Evolutionary conservation across 78 protist species (phyloP).

Genomic region (Pigoraptor vietnamica): DNA sequence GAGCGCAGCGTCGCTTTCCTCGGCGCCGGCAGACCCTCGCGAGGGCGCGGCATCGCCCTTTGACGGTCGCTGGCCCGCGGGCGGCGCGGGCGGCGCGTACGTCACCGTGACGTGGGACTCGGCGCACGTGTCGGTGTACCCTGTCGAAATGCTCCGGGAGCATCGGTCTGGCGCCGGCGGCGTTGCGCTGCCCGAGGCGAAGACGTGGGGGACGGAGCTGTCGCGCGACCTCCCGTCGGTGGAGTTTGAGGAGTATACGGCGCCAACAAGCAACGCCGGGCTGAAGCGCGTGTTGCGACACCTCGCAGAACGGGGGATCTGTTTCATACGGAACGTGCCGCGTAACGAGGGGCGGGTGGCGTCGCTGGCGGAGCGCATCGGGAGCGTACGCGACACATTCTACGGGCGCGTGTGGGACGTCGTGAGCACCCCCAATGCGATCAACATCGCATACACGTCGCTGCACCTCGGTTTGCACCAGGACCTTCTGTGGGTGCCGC

Average conservation of each 20-base stretch:
- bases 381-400: neutral
- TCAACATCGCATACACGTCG: neutral
- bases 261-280: neutral
- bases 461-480: neutral
- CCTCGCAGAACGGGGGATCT: neutral
- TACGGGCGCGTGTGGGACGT: slow-evolving; percentile 2
- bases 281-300: neutral
- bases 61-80: neutral
- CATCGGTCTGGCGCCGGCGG: neutral
- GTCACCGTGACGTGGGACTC: neutral
- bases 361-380: neutral
- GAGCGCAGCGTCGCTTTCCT: neutral
- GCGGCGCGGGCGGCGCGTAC: neutral
- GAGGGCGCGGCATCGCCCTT: neutral
- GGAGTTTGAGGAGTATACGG: neutral
- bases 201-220: neutral
- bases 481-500: neutral
- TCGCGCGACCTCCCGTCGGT: neutral
- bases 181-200: neutral
- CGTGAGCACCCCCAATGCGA: neutral
- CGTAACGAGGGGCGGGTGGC: neutral
- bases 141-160: neutral
- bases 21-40: too few species aligned
- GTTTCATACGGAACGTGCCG: neutral
- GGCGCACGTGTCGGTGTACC: neutral